Conservation (phyloP, 768 basidiomycete genomes). For the Austroboletus eburneus region DNA sequence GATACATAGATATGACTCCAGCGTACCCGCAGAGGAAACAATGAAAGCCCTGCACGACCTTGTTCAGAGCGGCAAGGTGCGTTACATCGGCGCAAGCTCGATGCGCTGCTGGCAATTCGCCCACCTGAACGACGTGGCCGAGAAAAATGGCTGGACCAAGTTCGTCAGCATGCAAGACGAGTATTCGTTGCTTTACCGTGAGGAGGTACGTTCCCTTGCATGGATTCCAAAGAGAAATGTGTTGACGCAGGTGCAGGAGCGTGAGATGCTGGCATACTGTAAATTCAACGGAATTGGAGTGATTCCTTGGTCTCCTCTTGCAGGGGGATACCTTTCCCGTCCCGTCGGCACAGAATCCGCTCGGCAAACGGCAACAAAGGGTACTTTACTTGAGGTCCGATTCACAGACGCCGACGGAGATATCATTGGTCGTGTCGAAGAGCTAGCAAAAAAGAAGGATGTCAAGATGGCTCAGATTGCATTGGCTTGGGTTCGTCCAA, state of each 20-base stretch:
- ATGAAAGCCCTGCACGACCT: slow-evolving; percentile 52
- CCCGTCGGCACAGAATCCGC: slow-evolving; percentile 29
- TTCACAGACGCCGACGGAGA: slow-evolving; percentile 28
- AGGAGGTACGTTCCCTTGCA: slow-evolving; percentile 34
- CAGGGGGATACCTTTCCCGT: slow-evolving; percentile 36
- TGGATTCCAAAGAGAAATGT: too few relatives aligned
- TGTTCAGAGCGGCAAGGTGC: slow-evolving; percentile 43
- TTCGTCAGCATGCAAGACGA: slow-evolving; percentile 57
- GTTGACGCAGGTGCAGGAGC: slow-evolving; percentile 31
- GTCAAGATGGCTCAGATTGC: slow-evolving; percentile 45
- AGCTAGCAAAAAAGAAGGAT: slow-evolving; percentile 37
- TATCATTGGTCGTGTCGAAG: slow-evolving; percentile 39
- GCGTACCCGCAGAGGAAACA: slow-evolving; percentile 39
- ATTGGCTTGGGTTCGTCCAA: slow-evolving; percentile 38
- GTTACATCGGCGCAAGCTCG: slow-evolving; percentile 48
- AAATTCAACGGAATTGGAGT: slow-evolving; percentile 46
- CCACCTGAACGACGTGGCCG: slow-evolving; percentile 42
- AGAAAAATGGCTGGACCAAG: slow-evolving; percentile 44
- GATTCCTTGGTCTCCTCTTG: slow-evolving; percentile 49
- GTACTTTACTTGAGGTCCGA: too few relatives aligned
- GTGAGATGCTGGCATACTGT: slow-evolving; percentile 43
- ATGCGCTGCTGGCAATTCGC: slow-evolving; percentile 46
- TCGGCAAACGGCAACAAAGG: slow-evolving; percentile 16
- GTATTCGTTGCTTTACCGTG: slow-evolving; percentile 51
- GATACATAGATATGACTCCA: slow-evolving; percentile 40